phyloP scores from a whole-genome alignment of 208 protist species.

The Trypanosoma mega region DNA sequence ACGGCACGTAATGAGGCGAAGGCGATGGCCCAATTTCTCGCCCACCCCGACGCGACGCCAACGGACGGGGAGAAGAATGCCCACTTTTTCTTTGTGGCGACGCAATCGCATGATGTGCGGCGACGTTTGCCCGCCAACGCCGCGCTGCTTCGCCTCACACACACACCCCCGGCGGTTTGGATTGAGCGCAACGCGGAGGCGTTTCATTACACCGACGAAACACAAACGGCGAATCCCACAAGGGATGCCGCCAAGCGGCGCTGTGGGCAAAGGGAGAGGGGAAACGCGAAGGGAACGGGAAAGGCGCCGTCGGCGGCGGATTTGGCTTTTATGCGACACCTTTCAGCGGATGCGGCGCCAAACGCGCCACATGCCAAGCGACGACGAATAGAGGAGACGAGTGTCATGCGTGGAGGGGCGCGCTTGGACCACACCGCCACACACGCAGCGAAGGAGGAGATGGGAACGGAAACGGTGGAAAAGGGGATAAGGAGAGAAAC shows the following conservation, averaged over 20 bases:
- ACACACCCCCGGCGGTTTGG: conserved; percentile 59
- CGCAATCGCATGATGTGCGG: conserved; percentile 79
- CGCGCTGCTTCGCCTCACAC: conserved; percentile 63
- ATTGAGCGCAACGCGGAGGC: conserved; percentile 61
- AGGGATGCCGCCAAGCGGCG: conserved; percentile 1
- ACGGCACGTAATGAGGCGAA: conserved; percentile 23
- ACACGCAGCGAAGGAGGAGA: too few species aligned
- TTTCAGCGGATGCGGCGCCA: conserved; percentile 11
- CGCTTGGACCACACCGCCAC: too few species aligned
- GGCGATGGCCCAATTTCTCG: conserved; percentile 23
- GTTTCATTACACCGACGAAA: conserved; percentile 37
- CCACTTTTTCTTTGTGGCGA: conserved; percentile 59
- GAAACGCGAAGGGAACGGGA: background rate
- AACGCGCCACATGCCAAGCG: background rate
- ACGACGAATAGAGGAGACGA: background rate
- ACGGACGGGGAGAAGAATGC: conserved; percentile 15
- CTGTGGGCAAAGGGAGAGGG: background rate
- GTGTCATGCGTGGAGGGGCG: background rate
- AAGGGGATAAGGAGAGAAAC: conserved; percentile 4
- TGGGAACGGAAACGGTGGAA: conserved; percentile 15
- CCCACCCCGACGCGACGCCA: background rate
- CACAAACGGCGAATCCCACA: background rate
- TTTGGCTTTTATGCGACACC: conserved; percentile 29
- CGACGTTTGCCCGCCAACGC: conserved; percentile 37
- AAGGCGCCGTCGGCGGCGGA: conserved; percentile 29